phyloP scores from a whole-genome alignment of 1,284 basidiomycete genomes.

The Tylopilus orsonianus region DNA sequence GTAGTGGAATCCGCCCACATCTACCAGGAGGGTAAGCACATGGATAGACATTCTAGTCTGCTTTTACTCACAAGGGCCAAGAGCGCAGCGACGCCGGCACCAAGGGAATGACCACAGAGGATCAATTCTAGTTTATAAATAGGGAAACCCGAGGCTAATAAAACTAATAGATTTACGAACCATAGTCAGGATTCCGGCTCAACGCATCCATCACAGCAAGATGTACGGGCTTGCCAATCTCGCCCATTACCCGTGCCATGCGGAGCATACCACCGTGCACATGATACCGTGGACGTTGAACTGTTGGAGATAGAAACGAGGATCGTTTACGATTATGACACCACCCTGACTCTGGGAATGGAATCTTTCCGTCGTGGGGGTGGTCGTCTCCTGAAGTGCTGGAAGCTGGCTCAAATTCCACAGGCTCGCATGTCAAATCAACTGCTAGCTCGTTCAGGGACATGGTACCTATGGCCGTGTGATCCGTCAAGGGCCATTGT shows the following conservation, averaged over 20 bases:
- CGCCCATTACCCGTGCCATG: constrained; percentile 79
- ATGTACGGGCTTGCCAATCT: constrained; percentile 73
- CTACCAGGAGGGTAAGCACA: constrained; percentile 36
- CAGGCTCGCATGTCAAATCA: constrained; percentile 75
- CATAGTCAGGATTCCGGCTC: constrained; percentile 65
- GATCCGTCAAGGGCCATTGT: constrained; percentile 7
- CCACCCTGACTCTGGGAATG: constrained; percentile 33
- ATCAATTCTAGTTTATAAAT: constrained; percentile 54
- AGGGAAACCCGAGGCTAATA: not conserved
- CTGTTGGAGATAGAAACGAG: constrained; percentile 22
- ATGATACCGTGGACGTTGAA: constrained; percentile 40
- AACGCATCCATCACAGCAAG: constrained; percentile 71
- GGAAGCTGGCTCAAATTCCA: constrained; percentile 58
- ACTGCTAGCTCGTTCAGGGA: constrained; percentile 82
- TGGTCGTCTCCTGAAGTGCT: constrained; percentile 34
- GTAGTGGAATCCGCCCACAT: constrained; percentile 84
- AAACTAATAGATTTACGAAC: constrained; percentile 38
- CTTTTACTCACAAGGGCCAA: constrained; percentile 61
- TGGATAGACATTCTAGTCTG: not conserved
- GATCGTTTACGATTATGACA: constrained; percentile 23
- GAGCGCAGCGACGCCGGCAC: constrained; percentile 80
- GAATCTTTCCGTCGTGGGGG: constrained; percentile 22
- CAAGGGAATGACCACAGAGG: constrained; percentile 84
- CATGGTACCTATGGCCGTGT: constrained; percentile 60
- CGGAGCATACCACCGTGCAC: constrained; percentile 80